These are phyloP conservation scores for Paraphaeosphaeria minitans DNA, from an alignment of 2,329 filamentous ascomycete genomes.

Conservation along the genomic window DNA sequence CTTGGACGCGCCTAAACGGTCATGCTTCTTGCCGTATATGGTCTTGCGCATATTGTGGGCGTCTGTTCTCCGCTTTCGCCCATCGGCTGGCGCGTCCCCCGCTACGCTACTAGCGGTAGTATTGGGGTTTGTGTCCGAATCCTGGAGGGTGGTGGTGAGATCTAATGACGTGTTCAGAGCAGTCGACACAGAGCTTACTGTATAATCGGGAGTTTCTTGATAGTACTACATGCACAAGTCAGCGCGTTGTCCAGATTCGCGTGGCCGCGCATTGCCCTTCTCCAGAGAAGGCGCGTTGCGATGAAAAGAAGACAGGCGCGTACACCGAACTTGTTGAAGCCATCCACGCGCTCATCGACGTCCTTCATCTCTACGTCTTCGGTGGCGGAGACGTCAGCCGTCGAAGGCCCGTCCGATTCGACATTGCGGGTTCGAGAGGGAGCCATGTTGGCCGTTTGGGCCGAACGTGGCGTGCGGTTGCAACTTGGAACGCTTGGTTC, in stretches of 20 bases:
- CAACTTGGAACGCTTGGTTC: slow-evolving; percentile 15
- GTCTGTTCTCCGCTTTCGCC: slow-evolving; percentile 83
- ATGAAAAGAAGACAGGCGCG: slow-evolving; percentile 19
- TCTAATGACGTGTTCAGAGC: neutral
- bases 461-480: slow-evolving; percentile 34
- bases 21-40: slow-evolving; percentile 94
- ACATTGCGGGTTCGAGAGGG: slow-evolving; percentile 43
- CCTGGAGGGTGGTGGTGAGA: slow-evolving; percentile 50
- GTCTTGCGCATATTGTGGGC: slow-evolving; percentile 88
- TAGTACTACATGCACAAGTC: slow-evolving; percentile 49
- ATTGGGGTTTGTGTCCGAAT: slow-evolving; percentile 70
- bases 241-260: slow-evolving; percentile 22
- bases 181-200: slow-evolving; percentile 46
- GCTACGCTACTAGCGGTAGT: slow-evolving; percentile 81
- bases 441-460: slow-evolving; percentile 48
- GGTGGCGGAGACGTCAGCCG: slow-evolving; percentile 44
- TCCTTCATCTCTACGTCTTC: slow-evolving; percentile 49
- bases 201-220: slow-evolving; percentile 67
- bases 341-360: slow-evolving; percentile 36
- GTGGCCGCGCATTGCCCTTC: slow-evolving; percentile 6
- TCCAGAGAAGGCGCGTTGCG: neutral
- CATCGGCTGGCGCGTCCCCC: slow-evolving; percentile 75
- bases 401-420: slow-evolving; percentile 43
- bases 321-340: slow-evolving; percentile 44
- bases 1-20: slow-evolving; percentile 89